Conservation (phyloP, 208 protist genomes). For the Wallacemonas sp. region DNA sequence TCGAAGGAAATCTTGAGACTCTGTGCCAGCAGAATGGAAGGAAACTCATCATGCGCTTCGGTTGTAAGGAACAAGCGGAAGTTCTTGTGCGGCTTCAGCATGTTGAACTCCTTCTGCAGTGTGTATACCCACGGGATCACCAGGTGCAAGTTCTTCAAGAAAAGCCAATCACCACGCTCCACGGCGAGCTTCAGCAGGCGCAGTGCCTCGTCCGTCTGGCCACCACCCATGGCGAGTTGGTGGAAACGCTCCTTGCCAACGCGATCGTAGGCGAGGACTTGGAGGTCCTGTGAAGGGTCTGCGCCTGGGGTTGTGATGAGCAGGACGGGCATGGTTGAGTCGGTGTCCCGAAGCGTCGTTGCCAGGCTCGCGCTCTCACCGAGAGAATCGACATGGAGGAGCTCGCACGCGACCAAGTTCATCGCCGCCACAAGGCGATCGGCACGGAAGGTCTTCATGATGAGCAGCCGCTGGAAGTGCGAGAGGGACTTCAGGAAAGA, state of each 20-base stretch:
- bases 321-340: slow-evolving; percentile 82
- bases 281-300: slow-evolving; percentile 95
- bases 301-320: slow-evolving; percentile 95
- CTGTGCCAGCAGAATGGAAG: slow-evolving; percentile 93
- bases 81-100: slow-evolving; percentile 74
- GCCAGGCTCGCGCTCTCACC: slow-evolving; percentile 67
- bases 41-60: slow-evolving; percentile 94
- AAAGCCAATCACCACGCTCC: slow-evolving; percentile 92
- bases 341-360: slow-evolving; percentile 50
- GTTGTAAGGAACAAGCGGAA: slow-evolving; percentile 97
- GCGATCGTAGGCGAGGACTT: slow-evolving; percentile 77
- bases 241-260: slow-evolving; percentile 85
- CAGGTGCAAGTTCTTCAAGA: slow-evolving; percentile 97
- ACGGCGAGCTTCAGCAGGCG: slow-evolving; percentile 69
- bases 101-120: slow-evolving; percentile 93
- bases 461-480: slow-evolving; percentile 93
- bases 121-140: slow-evolving; percentile 93
- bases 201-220: slow-evolving; percentile 93
- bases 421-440: slow-evolving; percentile 96
- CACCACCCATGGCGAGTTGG: slow-evolving; percentile 96
- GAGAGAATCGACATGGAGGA: slow-evolving; percentile 76
- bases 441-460: slow-evolving; percentile 94
- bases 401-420: slow-evolving; percentile 70
- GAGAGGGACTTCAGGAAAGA: slow-evolving; percentile 81
- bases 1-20: slow-evolving; percentile 97